These are phyloP conservation scores for Thalassiosira mediterranea DNA, from an alignment of 352 stramenopile genomes.

Conservation along the genomic window DNA sequence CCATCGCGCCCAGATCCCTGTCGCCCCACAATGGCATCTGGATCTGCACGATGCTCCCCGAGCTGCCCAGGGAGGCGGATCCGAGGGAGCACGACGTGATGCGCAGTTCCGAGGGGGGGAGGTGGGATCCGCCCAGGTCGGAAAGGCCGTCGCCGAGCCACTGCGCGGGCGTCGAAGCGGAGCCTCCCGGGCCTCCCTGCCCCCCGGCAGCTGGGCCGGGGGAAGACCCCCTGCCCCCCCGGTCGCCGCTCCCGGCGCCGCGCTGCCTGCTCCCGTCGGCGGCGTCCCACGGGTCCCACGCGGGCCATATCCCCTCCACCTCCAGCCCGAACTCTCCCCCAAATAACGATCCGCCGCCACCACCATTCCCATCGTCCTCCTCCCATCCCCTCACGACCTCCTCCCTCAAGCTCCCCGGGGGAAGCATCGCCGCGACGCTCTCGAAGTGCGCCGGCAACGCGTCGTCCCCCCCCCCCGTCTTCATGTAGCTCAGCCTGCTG, in stretches of 20 bases:
- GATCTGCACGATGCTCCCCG: constrained; percentile 63
- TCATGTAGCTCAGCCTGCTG: constrained; percentile 78
- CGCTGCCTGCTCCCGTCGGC: constrained; percentile 15
- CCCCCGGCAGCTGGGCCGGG: neutral
- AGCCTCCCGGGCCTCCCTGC: neutral
- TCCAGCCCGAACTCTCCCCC: constrained; percentile 27
- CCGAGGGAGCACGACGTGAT: constrained; percentile 42
- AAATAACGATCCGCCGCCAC: neutral
- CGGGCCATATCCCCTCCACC: constrained; percentile 78
- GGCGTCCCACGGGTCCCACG: constrained; percentile 74
- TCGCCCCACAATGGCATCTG: constrained; percentile 83
- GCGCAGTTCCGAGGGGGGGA: constrained; percentile 75
- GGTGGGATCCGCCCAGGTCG: constrained; percentile 69
- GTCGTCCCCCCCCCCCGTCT: constrained; percentile 69
- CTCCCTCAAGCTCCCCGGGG: constrained; percentile 59
- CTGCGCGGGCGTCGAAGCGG: constrained; percentile 3
- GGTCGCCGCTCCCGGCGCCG: constrained; percentile 13
- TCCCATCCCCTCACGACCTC: constrained; percentile 49
- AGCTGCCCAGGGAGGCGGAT: constrained; percentile 33
- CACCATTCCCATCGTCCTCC: constrained; percentile 44
- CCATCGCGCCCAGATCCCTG: constrained; percentile 79
- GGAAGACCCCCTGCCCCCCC: neutral
- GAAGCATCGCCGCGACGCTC: constrained; percentile 79
- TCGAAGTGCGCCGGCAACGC: constrained; percentile 81
- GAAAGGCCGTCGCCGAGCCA: constrained; percentile 69